Conservation (phyloP, 225 moss, liverwort and hornwort species). For the Pleurozium schreberi region DNA sequence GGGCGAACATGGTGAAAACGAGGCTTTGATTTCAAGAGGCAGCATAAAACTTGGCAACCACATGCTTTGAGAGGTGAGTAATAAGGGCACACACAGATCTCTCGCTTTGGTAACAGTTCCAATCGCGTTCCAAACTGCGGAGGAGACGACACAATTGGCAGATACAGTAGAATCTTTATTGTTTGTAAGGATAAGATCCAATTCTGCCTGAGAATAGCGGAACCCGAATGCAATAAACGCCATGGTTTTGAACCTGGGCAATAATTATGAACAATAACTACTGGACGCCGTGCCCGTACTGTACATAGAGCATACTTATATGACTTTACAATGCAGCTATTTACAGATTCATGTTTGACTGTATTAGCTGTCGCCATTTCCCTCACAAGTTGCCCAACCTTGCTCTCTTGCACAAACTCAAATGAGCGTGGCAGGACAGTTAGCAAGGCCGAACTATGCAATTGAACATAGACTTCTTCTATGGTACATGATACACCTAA, state of each 20-base stretch:
- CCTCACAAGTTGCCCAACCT: neutral
- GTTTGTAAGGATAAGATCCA: neutral
- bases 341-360: neutral
- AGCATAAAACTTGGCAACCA: neutral
- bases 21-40: neutral
- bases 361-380: neutral
- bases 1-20: neutral
- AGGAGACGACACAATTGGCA: neutral
- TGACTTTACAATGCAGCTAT: neutral
- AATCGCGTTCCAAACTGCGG: neutral
- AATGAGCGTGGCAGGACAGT: neutral
- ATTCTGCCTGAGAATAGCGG: neutral
- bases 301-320: slow-evolving; percentile 1
- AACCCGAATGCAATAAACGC: slow-evolving; percentile 3
- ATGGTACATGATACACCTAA: neutral
- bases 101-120: neutral
- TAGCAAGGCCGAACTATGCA: neutral
- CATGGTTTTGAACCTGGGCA: slow-evolving; percentile 9
- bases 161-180: slow-evolving; percentile 4
- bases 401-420: neutral
- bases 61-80: neutral
- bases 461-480: neutral
- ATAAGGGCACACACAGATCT: neutral
- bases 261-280: slow-evolving; percentile 20
- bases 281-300: neutral